These are phyloP conservation scores for Thielaviopsis ethacetica DNA, from an alignment of 2,329 filamentous ascomycete species.

Conservation along the genomic window DNA sequence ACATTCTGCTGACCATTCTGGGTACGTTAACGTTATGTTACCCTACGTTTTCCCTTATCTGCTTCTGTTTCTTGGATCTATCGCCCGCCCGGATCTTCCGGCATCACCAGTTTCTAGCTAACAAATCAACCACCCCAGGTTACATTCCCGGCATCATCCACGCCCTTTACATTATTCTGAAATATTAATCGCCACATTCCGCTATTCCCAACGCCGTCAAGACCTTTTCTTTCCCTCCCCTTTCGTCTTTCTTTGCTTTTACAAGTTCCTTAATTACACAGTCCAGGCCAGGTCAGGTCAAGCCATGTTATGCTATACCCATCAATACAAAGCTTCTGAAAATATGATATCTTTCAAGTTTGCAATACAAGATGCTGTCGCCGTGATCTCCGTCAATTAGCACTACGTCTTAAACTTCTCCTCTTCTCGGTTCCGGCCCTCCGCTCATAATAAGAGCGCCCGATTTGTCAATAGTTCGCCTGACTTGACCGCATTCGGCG, in stretches of 20 bases:
- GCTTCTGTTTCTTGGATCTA: neutral
- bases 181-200: constrained; percentile 42
- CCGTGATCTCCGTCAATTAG: neutral
- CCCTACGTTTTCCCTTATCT: constrained; percentile 15
- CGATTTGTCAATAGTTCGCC: neutral
- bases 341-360: neutral
- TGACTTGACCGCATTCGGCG: neutral
- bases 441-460: neutral
- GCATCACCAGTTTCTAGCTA: neutral
- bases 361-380: neutral
- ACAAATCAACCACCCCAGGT: constrained; percentile 18
- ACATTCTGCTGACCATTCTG: constrained; percentile 72
- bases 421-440: neutral
- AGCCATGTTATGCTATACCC: neutral
- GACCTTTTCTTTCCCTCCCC: neutral
- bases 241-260: neutral
- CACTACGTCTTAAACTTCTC: neutral
- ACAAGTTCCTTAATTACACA: neutral
- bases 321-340: neutral
- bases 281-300: no score
- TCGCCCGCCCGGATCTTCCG: neutral
- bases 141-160: constrained; percentile 76
- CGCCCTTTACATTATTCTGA: constrained; percentile 84
- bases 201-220: neutral
- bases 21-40: no score